Evolutionary conservation across 768 basidiomycete genomes (phyloP).

Genomic region (Suillus clintonianus): DNA sequence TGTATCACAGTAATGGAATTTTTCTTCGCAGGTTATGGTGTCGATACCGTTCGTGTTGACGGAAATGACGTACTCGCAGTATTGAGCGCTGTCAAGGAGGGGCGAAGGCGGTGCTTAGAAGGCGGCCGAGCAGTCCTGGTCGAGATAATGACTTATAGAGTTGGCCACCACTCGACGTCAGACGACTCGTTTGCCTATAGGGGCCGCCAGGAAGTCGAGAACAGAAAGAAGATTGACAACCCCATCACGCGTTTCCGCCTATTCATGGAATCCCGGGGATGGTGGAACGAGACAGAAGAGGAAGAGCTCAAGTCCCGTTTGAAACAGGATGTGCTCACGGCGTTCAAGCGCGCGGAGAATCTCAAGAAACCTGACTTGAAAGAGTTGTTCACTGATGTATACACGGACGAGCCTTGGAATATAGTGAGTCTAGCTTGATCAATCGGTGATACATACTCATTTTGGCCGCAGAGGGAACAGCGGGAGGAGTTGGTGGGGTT

Average conservation of each 20-base stretch:
- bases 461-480: conserved; percentile 68
- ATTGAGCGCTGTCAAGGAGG: conserved; percentile 69
- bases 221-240: conserved; percentile 89
- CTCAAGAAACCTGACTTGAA: conserved; percentile 69
- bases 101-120: conserved; percentile 68
- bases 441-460: background rate
- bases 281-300: conserved; percentile 84
- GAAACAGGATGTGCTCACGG: conserved; percentile 72
- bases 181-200: conserved; percentile 97
- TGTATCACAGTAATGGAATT: background rate
- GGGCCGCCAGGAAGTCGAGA: conserved; percentile 86
- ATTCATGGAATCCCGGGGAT: conserved; percentile 79
- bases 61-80: conserved; percentile 93
- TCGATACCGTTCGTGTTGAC: conserved; percentile 90
- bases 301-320: conserved; percentile 65
- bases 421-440: conserved; percentile 52
- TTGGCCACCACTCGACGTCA: conserved; percentile 94
- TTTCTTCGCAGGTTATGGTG: conserved; percentile 55
- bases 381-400: conserved; percentile 85
- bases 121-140: conserved; percentile 81
- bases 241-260: conserved; percentile 83
- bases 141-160: conserved; percentile 91
- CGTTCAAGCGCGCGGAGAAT: conserved; percentile 78
- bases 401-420: conserved; percentile 85
- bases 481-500: conserved; percentile 72